Evolutionary conservation across 2,329 filamentous ascomycete genomes (phyloP).

Genomic region (Aspergillus eucalypticola): DNA sequence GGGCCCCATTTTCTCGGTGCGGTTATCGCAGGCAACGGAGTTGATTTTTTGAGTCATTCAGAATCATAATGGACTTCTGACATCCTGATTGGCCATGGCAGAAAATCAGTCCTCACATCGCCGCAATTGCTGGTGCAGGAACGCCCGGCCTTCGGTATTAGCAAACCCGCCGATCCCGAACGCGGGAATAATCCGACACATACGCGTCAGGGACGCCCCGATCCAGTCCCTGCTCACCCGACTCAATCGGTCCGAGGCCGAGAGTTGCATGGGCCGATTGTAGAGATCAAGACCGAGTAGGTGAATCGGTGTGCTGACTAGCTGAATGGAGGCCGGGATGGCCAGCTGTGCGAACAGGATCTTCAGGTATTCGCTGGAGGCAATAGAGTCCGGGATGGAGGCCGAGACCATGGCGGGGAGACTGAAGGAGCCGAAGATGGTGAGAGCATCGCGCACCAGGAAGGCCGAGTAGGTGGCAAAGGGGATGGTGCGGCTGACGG

Average conservation of each 20-base stretch:
- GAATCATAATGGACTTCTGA: too few relatives aligned
- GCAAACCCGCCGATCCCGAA: conserved; percentile 87
- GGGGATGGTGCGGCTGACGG: conserved; percentile 52
- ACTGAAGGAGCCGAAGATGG: conserved; percentile 63
- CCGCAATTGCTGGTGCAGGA: conserved; percentile 30
- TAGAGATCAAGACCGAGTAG: conserved; percentile 81
- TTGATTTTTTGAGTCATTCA: too few relatives aligned
- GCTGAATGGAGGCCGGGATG: conserved; percentile 73
- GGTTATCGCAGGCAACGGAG: too few relatives aligned
- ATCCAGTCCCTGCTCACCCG: conserved; percentile 73
- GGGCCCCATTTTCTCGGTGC: neutral
- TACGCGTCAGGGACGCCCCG: conserved; percentile 69
- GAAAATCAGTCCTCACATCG: neutral
- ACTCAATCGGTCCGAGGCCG: conserved; percentile 58
- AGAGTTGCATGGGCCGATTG: conserved; percentile 59
- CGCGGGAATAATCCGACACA: conserved; percentile 81
- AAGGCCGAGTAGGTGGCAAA: conserved; percentile 61
- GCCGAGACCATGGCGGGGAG: conserved; percentile 27
- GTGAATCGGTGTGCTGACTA: conserved; percentile 79
- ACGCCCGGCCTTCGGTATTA: conserved; percentile 56
- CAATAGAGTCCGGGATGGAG: conserved; percentile 25
- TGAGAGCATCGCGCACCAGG: conserved; percentile 75
- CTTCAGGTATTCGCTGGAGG: conserved; percentile 23
- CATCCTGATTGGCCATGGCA: neutral
- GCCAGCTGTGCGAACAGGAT: conserved; percentile 63